A percentile compares a stretch with the other conserved stretches of the same genome.
These are phyloP conservation scores for Monilinia laxa DNA, from an alignment of 2,329 filamentous ascomycete genomes.

Conservation along the genomic window DNA sequence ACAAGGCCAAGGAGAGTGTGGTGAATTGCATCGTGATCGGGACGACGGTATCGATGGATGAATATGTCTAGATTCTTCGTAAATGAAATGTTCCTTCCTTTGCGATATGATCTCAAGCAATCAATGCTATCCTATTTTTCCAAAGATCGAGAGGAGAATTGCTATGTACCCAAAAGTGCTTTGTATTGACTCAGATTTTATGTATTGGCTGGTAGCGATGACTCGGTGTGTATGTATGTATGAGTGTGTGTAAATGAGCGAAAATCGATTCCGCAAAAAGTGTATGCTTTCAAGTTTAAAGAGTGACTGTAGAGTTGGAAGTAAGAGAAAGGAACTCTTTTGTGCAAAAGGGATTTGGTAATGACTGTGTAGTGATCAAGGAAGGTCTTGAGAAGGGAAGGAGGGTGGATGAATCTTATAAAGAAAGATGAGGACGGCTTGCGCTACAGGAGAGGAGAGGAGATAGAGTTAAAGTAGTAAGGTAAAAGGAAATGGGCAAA, in stretches of 20 bases:
- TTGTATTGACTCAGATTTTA: background rate
- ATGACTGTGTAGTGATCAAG: constrained; percentile 25
- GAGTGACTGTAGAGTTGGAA: constrained; percentile 39
- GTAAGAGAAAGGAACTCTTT: constrained; percentile 31
- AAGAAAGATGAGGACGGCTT: constrained; percentile 9
- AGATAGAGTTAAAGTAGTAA: background rate
- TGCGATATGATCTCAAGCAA: constrained; percentile 29
- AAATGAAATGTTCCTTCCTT: constrained; percentile 24
- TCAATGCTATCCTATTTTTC: constrained; percentile 32
- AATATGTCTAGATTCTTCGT: constrained; percentile 19
- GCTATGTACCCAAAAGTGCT: constrained; percentile 12
- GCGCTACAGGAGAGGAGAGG: no score
- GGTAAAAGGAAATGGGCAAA: constrained; percentile 17
- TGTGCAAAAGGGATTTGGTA: constrained; percentile 21
- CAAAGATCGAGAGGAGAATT: constrained; percentile 1
- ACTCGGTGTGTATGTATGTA: background rate
- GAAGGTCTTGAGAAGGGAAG: constrained; percentile 12
- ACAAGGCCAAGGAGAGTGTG: constrained; percentile 34
- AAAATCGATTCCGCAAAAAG: constrained; percentile 40
- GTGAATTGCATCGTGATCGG: constrained; percentile 38
- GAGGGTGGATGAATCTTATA: constrained; percentile 16
- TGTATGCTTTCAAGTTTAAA: constrained; percentile 32
- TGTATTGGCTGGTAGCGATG: constrained; percentile 1
- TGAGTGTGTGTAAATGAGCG: constrained; percentile 31
- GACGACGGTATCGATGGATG: constrained; percentile 20